Conservation (phyloP, 805 yeast genomes). For the Millerago galiae region DNA sequence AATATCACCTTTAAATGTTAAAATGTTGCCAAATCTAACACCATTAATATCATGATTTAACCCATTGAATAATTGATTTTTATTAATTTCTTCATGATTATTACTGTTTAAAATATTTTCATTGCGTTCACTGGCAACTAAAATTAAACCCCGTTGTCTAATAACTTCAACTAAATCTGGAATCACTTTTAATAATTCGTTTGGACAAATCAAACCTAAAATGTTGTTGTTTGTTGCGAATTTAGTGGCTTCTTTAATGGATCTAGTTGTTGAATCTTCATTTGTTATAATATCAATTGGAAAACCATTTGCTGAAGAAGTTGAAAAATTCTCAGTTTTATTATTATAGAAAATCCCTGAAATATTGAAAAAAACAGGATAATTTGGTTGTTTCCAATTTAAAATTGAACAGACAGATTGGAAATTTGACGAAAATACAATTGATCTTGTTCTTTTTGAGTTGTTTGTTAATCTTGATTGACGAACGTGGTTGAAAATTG, state of each 20-base stretch:
- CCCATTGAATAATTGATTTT: neutral
- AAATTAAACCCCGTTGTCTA: constrained; percentile 71
- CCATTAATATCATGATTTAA: constrained; percentile 47
- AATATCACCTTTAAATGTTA: constrained; percentile 60
- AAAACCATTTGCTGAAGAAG: constrained; percentile 38
- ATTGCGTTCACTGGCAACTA: constrained; percentile 54
- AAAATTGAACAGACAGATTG: constrained; percentile 87
- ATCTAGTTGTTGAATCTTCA: constrained; percentile 46
- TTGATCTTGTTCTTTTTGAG: constrained; percentile 43
- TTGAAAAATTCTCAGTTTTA: constrained; percentile 24
- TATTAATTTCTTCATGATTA: neutral
- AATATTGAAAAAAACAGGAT: constrained; percentile 85
- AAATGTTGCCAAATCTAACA: constrained; percentile 51
- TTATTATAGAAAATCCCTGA: constrained; percentile 47
- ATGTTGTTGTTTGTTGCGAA: constrained; percentile 80
- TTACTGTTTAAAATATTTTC: too few species aligned
- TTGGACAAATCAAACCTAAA: constrained; percentile 76
- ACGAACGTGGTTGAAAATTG: constrained; percentile 72
- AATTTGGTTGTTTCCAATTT: constrained; percentile 98
- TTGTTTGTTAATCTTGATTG: constrained; percentile 27
- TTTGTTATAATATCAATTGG: constrained; percentile 18
- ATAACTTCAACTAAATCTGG: constrained; percentile 72
- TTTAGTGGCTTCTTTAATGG: constrained; percentile 74
- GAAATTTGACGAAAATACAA: constrained; percentile 81
- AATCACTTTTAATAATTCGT: constrained; percentile 60